These are phyloP conservation scores for Lentinula sp. DNA, from an alignment of 768 basidiomycete genomes.

Conservation along the genomic window DNA sequence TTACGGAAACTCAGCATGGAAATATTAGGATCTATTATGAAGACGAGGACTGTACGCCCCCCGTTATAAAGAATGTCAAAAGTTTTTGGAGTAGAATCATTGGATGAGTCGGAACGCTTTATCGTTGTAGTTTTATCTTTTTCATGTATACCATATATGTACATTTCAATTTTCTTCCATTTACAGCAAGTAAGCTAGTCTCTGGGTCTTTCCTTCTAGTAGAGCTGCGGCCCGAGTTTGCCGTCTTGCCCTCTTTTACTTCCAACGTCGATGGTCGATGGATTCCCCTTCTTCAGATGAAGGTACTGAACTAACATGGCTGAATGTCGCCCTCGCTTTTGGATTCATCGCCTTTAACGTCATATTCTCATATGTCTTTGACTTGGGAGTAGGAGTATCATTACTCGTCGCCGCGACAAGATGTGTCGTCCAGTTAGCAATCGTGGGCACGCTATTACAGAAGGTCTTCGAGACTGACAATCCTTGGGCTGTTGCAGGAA, in stretches of 20 bases:
- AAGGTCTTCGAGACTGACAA: constrained; percentile 72
- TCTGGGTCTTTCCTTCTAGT: too few species aligned
- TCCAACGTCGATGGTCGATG: not conserved
- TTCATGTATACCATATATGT: too few species aligned
- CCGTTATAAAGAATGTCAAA: not conserved
- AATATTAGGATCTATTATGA: constrained; percentile 27
- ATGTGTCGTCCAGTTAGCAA: constrained; percentile 72
- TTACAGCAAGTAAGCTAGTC: too few species aligned
- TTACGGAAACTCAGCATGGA: constrained; percentile 27
- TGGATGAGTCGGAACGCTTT: not conserved
- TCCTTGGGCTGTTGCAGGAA: constrained; percentile 67
- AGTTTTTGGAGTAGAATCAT: not conserved
- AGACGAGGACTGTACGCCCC: constrained; percentile 21
- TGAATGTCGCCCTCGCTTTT: constrained; percentile 72
- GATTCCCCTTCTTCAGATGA: not conserved
- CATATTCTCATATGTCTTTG: constrained; percentile 53
- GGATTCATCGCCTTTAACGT: constrained; percentile 73
- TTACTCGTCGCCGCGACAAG: constrained; percentile 65
- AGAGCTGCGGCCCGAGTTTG: too few species aligned
- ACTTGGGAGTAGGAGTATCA: constrained; percentile 63
- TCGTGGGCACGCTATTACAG: constrained; percentile 67
- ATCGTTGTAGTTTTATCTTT: too few species aligned
- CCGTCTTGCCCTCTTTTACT: too few species aligned
- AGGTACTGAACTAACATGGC: constrained; percentile 43
- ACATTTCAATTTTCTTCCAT: too few species aligned